Conservation (phyloP, 768 basidiomycete species). For the Mycena amicta region DNA sequence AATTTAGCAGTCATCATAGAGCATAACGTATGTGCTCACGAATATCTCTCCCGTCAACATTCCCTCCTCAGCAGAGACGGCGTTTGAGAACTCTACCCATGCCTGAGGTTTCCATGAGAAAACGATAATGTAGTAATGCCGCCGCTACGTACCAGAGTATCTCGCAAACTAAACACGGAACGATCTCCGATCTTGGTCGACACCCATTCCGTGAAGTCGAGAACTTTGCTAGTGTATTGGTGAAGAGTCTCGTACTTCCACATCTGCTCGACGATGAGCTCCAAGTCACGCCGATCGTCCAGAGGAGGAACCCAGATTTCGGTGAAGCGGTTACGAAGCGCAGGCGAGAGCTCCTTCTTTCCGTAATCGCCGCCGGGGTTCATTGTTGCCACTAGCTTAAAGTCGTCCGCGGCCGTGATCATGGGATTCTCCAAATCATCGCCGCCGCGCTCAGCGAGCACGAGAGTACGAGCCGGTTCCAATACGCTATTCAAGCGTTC, state of each 20-base stretch:
- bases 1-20: too few species aligned
- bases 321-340: slow-evolving; percentile 95
- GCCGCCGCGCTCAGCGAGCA: slow-evolving; percentile 92
- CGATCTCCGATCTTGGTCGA: slow-evolving; percentile 58
- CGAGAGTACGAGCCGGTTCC: slow-evolving; percentile 86
- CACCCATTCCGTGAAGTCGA: slow-evolving; percentile 87
- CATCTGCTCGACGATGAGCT: slow-evolving; percentile 70
- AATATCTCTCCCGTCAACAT: slow-evolving; percentile 60
- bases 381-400: slow-evolving; percentile 97
- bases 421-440: slow-evolving; percentile 66
- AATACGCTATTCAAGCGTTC: slow-evolving; percentile 96
- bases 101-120: slow-evolving; percentile 51
- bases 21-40: too few species aligned
- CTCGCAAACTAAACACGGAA: slow-evolving; percentile 76
- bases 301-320: slow-evolving; percentile 98
- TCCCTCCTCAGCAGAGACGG: slow-evolving; percentile 38
- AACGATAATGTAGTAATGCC: too few species aligned
- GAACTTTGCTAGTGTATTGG: slow-evolving; percentile 58
- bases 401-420: slow-evolving; percentile 64
- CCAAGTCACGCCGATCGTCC: slow-evolving; percentile 69
- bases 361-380: slow-evolving; percentile 99
- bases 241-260: slow-evolving; percentile 64
- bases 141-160: slow-evolving; percentile 85
- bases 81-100: slow-evolving; percentile 90
- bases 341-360: slow-evolving; percentile 97